A percentile compares a stretch with the other conserved stretches of the same genome.
Evolutionary conservation across 192 early-diverging fungal genomes (phyloP).

Genomic region (Coemansia sp.): DNA sequence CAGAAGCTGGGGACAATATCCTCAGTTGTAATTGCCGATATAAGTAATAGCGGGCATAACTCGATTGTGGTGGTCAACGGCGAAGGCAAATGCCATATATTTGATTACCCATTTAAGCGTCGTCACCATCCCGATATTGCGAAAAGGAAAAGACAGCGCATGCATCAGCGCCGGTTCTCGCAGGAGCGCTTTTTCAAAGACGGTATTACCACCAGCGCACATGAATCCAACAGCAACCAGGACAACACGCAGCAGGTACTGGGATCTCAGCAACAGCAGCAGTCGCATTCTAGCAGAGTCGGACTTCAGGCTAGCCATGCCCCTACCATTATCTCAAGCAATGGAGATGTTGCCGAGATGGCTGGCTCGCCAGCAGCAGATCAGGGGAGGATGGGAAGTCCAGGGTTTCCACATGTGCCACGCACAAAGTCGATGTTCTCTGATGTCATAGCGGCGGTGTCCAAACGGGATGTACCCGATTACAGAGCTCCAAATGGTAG

Average conservation of each 20-base stretch:
- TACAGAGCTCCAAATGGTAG: conserved; percentile 9
- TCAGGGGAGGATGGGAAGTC: background rate
- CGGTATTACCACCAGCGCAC: conserved; percentile 16
- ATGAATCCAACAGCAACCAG: background rate
- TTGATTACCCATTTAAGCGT: conserved; percentile 51
- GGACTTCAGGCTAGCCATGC: background rate
- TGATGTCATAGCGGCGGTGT: background rate
- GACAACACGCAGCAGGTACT: background rate
- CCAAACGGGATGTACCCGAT: background rate
- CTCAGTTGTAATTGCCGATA: conserved; percentile 47
- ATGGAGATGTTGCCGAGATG: background rate
- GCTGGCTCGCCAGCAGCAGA: background rate
- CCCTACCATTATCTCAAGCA: background rate
- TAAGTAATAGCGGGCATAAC: conserved; percentile 47
- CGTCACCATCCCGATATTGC: conserved; percentile 38
- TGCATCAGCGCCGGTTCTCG: conserved; percentile 46
- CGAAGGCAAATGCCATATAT: conserved; percentile 53
- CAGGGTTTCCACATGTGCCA: background rate
- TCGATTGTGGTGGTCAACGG: conserved; percentile 51
- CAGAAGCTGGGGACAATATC: conserved; percentile 53
- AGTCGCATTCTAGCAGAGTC: background rate
- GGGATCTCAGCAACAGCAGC: background rate
- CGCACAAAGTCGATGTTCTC: background rate
- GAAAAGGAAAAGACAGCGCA: conserved; percentile 46
- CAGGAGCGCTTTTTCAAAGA: conserved; percentile 51